Evolutionary conservation across 108 stramenopile species (phyloP).

Genomic region (Cyclotella baltica): DNA sequence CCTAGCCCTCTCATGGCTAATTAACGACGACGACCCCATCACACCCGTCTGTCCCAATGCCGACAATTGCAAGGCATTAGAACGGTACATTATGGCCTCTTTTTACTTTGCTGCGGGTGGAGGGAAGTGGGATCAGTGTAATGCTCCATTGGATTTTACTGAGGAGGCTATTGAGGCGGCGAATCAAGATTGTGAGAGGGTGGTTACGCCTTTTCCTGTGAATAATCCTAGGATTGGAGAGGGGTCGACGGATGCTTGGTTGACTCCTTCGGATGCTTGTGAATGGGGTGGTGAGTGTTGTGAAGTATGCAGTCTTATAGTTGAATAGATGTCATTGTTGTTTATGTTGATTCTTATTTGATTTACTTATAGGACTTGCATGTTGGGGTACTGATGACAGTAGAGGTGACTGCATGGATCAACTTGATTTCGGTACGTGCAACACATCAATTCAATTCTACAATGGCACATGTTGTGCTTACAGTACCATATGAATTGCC

Average conservation of each 20-base stretch:
- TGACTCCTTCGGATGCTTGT: constrained; percentile 64
- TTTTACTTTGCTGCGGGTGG: constrained; percentile 58
- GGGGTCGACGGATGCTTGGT: constrained; percentile 60
- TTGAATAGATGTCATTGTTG: neutral
- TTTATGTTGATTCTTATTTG: neutral
- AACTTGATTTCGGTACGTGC: constrained; percentile 25
- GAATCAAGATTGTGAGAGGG: constrained; percentile 52
- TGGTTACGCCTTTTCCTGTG: constrained; percentile 30
- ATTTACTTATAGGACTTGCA: constrained; percentile 6
- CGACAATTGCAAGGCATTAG: constrained; percentile 23
- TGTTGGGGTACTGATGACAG: constrained; percentile 28
- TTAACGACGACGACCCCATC: constrained; percentile 12
- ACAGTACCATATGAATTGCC: neutral
- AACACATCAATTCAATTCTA: neutral
- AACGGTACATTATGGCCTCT: constrained; percentile 54
- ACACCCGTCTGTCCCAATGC: constrained; percentile 24
- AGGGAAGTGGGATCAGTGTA: constrained; percentile 64
- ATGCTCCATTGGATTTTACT: constrained; percentile 54
- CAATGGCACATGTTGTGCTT: neutral
- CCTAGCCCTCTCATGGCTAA: constrained; percentile 23
- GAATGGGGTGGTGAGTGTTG: constrained; percentile 70
- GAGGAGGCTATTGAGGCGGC: constrained; percentile 47
- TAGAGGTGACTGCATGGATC: constrained; percentile 25
- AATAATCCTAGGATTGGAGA: constrained; percentile 35
- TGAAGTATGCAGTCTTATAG: constrained; percentile 1